phyloP scores from a whole-genome alignment of 164 flowering plant genomes.

The Dillenia suffruticosa region DNA sequence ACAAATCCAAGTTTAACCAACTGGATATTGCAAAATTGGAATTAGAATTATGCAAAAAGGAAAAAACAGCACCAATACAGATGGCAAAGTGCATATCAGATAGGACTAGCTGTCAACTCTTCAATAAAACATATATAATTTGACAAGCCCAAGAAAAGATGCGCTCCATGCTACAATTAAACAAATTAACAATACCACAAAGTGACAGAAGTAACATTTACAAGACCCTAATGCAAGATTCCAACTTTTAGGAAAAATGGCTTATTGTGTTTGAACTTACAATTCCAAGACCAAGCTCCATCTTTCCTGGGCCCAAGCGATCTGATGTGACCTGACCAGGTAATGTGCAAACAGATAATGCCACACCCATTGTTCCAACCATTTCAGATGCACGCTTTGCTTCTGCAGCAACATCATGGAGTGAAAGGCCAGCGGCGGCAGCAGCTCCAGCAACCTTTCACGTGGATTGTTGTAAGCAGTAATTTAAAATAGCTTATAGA shows the following conservation, averaged over 20 bases:
- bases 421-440: constrained; percentile 84
- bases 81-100: too few species aligned
- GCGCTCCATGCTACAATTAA: too few species aligned
- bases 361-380: constrained; percentile 98
- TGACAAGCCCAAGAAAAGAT: too few species aligned
- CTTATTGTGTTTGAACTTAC: constrained; percentile 37
- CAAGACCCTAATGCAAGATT: too few species aligned
- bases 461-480: not conserved
- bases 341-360: constrained; percentile 82
- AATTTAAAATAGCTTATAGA: too few species aligned
- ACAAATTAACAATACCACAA: too few species aligned
- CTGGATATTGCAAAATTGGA: not conserved
- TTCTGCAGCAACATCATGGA: constrained; percentile 79
- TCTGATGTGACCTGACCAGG: constrained; percentile 87
- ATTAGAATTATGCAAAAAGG: too few species aligned
- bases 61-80: too few species aligned
- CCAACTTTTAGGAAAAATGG: not conserved
- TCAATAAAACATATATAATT: too few species aligned
- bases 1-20: constrained; percentile 3
- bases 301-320: constrained; percentile 85
- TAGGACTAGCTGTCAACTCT: too few species aligned
- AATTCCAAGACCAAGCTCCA: constrained; percentile 99
- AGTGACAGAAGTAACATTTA: too few species aligned
- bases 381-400: constrained; percentile 85
- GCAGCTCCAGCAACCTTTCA: constrained; percentile 89